Conservation (phyloP, 345 rosid species). For the Zanthoxylum bungeanum region DNA sequence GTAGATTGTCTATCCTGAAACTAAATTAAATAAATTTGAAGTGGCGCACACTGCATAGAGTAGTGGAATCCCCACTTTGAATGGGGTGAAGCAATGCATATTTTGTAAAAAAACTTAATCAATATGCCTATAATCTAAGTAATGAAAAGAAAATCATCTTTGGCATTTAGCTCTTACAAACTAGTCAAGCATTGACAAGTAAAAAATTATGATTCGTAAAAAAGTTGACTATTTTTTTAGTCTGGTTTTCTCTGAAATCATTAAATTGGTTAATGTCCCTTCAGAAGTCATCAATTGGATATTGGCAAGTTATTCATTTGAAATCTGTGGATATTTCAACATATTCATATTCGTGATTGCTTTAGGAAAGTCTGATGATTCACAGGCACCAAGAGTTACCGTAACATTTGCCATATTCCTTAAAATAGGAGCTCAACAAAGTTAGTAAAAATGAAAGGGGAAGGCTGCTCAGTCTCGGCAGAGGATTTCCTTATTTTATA, state of each 20-base stretch:
- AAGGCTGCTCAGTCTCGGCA: background rate
- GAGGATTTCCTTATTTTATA: background rate
- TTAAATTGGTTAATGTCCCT: background rate
- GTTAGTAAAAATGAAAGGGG: background rate
- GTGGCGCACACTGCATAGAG: background rate
- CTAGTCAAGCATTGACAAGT: background rate
- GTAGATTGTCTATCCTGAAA: background rate
- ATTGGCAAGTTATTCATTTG: background rate
- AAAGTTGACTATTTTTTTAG: too few species aligned
- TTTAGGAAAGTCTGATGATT: background rate
- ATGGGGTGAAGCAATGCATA: background rate
- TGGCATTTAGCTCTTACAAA: background rate
- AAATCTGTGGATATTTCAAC: background rate
- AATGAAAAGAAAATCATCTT: background rate
- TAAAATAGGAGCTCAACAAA: background rate
- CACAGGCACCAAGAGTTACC: background rate
- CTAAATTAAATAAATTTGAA: slow-evolving; percentile 9
- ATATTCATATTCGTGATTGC: background rate
- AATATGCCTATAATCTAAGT: background rate
- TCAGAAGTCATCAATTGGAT: background rate
- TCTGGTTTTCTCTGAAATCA: background rate
- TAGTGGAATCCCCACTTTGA: slow-evolving; percentile 5
- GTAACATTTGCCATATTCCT: background rate
- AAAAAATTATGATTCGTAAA: background rate
- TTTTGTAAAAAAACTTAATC: background rate